Base-by-base conservation (phyloP, 2,329 filamentous ascomycete species). In the Alternaria burnsii region DNA sequence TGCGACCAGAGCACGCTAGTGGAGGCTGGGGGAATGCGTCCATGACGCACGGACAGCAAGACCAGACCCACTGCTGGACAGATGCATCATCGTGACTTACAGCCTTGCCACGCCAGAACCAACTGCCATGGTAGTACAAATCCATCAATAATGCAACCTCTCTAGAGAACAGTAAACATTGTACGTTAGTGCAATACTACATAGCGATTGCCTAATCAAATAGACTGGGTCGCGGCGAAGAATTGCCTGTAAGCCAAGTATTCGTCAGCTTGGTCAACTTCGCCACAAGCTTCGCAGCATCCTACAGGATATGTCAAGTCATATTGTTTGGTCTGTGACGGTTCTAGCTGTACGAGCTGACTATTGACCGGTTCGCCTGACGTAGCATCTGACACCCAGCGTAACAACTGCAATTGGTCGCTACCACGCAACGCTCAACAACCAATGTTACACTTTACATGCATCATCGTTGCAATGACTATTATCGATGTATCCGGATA, bases 21-120 rank as follows among this genome's bases (percentile, higher is more conserved):
- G 55, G 58, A 52, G 63, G 63, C 50, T 58, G 65, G 60, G 52
- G 48, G 57, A 50, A 42, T 44, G 40, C 43, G 20, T 32, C 20
- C 20, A 62, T 53, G 64, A 67, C 62, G 64, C 66, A 68, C 59
- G 62, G 63, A 24, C 59, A 34, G 44, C 36, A 8, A 14, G 38
- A 34, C 30, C 40, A 48, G 58, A 48, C 52, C 46, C 57, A 48
- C 16, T 38, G 36, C 30, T 4, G 10, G 52, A 26, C 14, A n/a
- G 26, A 7, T 34, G 16, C 41, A 34, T 38, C 22, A n/a, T 59
- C 30, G 22, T 28, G 1, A n/a, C 7, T 20, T 26, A 14, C 36
- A 46, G 24, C 22, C 18, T 52, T 52, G 28, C 38, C 8, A 24
- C 5, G 10, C n/a, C 18, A 18, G 2, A 22, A 4, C 30, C 20